Percentiles rank a stretch among this genome's conserved stretches.
Conservation (phyloP, 768 basidiomycete genomes). For the Tylopilus rubrobrunneus region DNA sequence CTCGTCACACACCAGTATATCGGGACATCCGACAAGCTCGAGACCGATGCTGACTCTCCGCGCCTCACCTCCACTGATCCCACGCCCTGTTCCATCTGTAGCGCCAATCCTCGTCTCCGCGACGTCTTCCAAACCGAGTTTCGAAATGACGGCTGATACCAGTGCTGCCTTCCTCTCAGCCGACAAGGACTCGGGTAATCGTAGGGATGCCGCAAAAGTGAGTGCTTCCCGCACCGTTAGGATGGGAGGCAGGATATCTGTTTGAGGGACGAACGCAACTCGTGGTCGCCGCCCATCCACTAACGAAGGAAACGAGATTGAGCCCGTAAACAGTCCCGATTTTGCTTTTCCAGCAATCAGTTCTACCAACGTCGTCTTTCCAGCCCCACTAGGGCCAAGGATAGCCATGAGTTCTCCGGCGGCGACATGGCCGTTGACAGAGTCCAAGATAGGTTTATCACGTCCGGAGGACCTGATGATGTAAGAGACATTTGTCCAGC, state of each 20-base stretch:
- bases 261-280: constrained; percentile 84
- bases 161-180: constrained; percentile 58
- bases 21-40: constrained; percentile 82
- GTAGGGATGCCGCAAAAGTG: constrained; percentile 79
- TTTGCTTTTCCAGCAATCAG: constrained; percentile 84
- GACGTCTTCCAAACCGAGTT: constrained; percentile 71
- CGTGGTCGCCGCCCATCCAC: constrained; percentile 40
- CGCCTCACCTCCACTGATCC: constrained; percentile 91
- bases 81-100: constrained; percentile 65
- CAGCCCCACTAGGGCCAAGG: constrained; percentile 89
- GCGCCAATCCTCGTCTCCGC: constrained; percentile 66
- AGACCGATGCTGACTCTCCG: constrained; percentile 86
- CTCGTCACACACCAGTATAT: constrained; percentile 84
- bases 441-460: constrained; percentile 65
- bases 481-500: constrained; percentile 71
- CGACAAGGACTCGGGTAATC: constrained; percentile 71
- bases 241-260: constrained; percentile 75
- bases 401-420: constrained; percentile 90
- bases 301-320: constrained; percentile 51
- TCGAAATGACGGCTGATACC: constrained; percentile 68
- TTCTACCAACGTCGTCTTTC: constrained; percentile 90
- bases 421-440: constrained; percentile 62
- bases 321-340: constrained; percentile 62
- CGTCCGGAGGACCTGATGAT: constrained; percentile 39
- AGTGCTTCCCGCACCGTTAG: constrained; percentile 82